Percentiles rank a stretch among this genome's conserved stretches.
phyloP scores from a whole-genome alignment of 768 basidiomycete genomes.

The Hypholoma sublateritium region DNA sequence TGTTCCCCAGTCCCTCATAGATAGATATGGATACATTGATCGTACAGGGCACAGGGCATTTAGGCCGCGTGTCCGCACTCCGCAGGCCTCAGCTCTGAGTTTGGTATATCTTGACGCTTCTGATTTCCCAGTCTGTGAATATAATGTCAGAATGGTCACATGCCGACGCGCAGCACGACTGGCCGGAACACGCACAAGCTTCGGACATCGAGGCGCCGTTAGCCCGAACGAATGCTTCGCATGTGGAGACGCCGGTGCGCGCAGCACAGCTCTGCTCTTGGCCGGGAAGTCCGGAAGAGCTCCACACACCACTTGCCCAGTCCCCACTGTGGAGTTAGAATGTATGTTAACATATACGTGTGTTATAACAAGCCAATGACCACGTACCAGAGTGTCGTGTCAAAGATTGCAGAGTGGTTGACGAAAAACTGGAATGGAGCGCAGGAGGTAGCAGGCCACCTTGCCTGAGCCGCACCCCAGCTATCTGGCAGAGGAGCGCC shows the following conservation, averaged over 20 bases:
- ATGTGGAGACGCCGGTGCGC: conserved; percentile 80
- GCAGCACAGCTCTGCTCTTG: conserved; percentile 85
- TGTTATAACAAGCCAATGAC: neutral
- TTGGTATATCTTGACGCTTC: conserved; percentile 73
- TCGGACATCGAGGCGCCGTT: conserved; percentile 69
- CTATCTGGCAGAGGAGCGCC: conserved; percentile 68
- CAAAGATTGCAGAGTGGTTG: conserved; percentile 76
- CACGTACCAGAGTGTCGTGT: conserved; percentile 79
- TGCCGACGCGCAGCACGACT: neutral
- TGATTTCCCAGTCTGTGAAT: conserved; percentile 76
- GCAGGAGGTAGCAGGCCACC: conserved; percentile 76
- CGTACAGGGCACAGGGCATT: neutral
- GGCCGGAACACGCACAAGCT: conserved; percentile 62
- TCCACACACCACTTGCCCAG: conserved; percentile 89
- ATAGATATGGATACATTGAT: neutral
- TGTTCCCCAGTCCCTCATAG: too few species aligned
- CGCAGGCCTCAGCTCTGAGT: conserved; percentile 17
- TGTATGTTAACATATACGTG: neutral
- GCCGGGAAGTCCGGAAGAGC: conserved; percentile 68
- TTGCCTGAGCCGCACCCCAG: conserved; percentile 80
- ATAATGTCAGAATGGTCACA: conserved; percentile 1
- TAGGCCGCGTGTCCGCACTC: neutral
- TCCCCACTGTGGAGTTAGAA: conserved; percentile 58
- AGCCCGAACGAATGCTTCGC: conserved; percentile 72
- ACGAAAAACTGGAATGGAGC: conserved; percentile 79